Evolutionary conservation across 2,329 filamentous ascomycete species (phyloP).

Genomic region (Stachybotrys echinatus): DNA sequence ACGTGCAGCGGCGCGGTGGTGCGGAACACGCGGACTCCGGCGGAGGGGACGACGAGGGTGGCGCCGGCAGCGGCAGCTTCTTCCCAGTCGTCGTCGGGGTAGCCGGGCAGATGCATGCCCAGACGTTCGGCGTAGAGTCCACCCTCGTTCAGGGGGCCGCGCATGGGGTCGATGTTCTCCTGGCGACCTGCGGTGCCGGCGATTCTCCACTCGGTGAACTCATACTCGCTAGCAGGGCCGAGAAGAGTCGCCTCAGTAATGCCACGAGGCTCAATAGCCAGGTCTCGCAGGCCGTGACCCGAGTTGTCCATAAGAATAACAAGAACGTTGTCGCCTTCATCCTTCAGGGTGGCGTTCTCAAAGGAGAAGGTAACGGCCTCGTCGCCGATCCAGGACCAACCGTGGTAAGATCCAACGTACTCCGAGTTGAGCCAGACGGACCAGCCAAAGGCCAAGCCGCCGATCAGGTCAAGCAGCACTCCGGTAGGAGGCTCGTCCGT

Average conservation of each 20-base stretch:
- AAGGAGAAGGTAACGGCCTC: slow-evolving; percentile 42
- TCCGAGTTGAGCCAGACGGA: slow-evolving; percentile 52
- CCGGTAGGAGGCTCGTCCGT: slow-evolving; percentile 30
- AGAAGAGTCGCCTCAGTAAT: slow-evolving; percentile 47
- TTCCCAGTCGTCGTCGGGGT: slow-evolving; percentile 41
- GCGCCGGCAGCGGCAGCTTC: slow-evolving; percentile 18
- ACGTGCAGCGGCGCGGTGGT: slow-evolving; percentile 45
- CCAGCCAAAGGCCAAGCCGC: slow-evolving; percentile 51
- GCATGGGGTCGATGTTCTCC: slow-evolving; percentile 47
- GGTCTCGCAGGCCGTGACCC: slow-evolving; percentile 49
- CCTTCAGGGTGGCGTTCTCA: slow-evolving; percentile 37
- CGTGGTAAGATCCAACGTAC: slow-evolving; percentile 51
- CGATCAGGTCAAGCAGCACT: slow-evolving; percentile 45
- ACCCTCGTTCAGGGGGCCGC: slow-evolving; percentile 52
- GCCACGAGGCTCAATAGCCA: slow-evolving; percentile 42
- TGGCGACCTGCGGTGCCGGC: slow-evolving; percentile 52
- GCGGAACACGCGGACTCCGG: slow-evolving; percentile 52
- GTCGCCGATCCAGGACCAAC: slow-evolving; percentile 33
- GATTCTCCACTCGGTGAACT: slow-evolving; percentile 51
- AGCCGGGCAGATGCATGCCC: slow-evolving; percentile 54
- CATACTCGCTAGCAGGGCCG: slow-evolving; percentile 22
- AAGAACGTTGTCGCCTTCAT: slow-evolving; percentile 37
- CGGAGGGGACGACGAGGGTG: slow-evolving; percentile 35
- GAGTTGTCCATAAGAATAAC: slow-evolving; percentile 56
- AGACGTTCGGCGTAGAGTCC: slow-evolving; percentile 53